Base-by-base conservation (phyloP, 306 rosid genomes). In the Cicer yamashitae region DNA sequence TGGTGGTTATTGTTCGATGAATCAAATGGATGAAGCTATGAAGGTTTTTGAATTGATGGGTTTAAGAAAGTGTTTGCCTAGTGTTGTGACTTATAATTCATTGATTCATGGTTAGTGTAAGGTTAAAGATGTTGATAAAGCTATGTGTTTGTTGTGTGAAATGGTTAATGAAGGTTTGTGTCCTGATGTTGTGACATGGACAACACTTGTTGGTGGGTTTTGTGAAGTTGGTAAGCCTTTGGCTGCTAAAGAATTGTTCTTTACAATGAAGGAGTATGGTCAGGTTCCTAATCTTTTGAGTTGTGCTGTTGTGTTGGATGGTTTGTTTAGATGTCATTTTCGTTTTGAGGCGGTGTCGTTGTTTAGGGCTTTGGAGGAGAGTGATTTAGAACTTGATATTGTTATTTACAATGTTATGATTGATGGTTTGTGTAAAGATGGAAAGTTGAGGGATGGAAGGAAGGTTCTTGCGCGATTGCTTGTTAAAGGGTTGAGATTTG, bases 171-270 rank as follows among this genome's bases (percentile, higher is more conserved):
- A 61, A 75, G 80, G 84, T 43, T 75, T 81, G 39, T 9, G 8
- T 51, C 84, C 77, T 43, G 67, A 70, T 75, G 68, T 81, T 46
- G 52, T 81, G 6, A 81, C 81, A 30, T 78, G 72, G 74, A 83
- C n/a, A 59, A 62, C 50, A 22, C 81, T 83, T 62, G 77, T 79
- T 8, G 66, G 74, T 44, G 86, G 71, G 15, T 74, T 74, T 40
- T 83, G 73, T 67, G 54, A 38, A 14, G 81, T 56, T 14, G 76
- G 45, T 14, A 78, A 63, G 52, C 83, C 77, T 10, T 11, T 51
- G 39, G 86, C 78, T 69, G 84, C 84, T 1, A 75, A 54, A 20
- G 73, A 81, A 25, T 75, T 81, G 84, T 75, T 81, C 51, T 69
- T 75, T 7, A 10, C 38, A 0, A 81, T 81, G 84, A 41, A 52